These are phyloP conservation scores for Scutellaria baicalensis DNA, from an alignment of 257 asterid genomes.

Conservation along the genomic window DNA sequence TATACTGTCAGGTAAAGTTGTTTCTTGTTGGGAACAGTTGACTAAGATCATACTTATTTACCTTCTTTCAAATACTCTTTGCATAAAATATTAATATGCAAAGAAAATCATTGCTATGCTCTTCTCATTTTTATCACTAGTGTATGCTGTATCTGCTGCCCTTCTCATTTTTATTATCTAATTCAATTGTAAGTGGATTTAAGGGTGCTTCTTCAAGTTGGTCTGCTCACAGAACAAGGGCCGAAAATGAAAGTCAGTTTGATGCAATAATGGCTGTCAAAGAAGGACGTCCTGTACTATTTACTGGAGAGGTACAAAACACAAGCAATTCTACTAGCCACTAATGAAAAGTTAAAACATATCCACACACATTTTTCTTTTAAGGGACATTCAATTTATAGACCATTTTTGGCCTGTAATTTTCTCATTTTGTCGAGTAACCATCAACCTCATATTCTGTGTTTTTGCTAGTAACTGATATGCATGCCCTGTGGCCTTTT, in stretches of 20 bases:
- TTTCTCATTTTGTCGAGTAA: too few relatives aligned
- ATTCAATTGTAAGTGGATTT: constrained; percentile 15
- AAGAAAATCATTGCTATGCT: not conserved
- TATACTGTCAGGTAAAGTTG: constrained; percentile 77
- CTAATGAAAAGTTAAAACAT: not conserved
- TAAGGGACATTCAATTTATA: not conserved
- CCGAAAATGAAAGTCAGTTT: constrained; percentile 51
- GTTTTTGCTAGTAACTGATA: not conserved
- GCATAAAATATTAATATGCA: not conserved
- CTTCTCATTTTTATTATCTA: constrained; percentile 9
- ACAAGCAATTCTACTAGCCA: constrained; percentile 1
- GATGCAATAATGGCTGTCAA: constrained; percentile 72
- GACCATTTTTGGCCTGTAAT: too few relatives aligned
- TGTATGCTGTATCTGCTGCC: not conserved
- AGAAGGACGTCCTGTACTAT: constrained; percentile 66
- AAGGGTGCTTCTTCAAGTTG: constrained; percentile 87
- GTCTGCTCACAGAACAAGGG: constrained; percentile 80
- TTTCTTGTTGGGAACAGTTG: constrained; percentile 7
- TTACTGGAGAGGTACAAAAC: constrained; percentile 82
- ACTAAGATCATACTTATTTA: not conserved
- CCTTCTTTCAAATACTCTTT: not conserved
- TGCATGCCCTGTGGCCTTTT: not conserved
- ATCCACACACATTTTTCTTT: not conserved
- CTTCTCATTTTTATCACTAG: not conserved
- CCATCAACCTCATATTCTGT: too few relatives aligned